Evolutionary conservation across 192 early-diverging fungal species (phyloP).

Genomic region (Pilaira anomala): DNA sequence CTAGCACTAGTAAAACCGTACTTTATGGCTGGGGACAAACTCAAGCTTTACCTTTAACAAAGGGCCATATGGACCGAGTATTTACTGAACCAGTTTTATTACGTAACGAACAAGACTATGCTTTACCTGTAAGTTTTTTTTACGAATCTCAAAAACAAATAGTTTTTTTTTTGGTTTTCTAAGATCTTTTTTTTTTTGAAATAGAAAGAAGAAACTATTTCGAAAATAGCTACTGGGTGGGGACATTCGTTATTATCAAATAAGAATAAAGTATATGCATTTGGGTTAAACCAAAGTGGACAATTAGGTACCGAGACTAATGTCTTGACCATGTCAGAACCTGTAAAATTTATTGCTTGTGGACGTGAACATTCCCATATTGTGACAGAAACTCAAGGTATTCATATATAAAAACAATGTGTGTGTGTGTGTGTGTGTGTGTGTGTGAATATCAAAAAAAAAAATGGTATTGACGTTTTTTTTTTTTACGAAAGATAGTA

Average conservation of each 20-base stretch:
- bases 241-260: slow-evolving; percentile 31
- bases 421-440: too few relatives aligned
- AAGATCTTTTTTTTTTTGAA: background rate
- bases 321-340: background rate
- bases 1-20: background rate
- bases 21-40: slow-evolving; percentile 32
- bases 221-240: slow-evolving; percentile 35
- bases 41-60: slow-evolving; percentile 17
- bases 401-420: background rate
- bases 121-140: slow-evolving; percentile 17
- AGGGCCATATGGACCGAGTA: background rate
- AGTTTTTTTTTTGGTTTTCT: background rate
- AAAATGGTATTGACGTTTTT: background rate
- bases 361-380: slow-evolving; percentile 70
- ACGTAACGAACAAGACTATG: slow-evolving; percentile 16
- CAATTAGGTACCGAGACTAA: slow-evolving; percentile 26
- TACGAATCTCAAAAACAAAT: background rate
- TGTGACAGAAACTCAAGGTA: slow-evolving; percentile 25
- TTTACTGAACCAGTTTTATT: slow-evolving; percentile 11
- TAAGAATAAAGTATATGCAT: slow-evolving; percentile 16
- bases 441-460: background rate
- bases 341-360: slow-evolving; percentile 43
- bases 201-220: slow-evolving; percentile 6
- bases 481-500: background rate
- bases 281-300: slow-evolving; percentile 32